These are phyloP conservation scores for Voacanga thouarsii DNA, from an alignment of 257 asterid species.

Conservation along the genomic window DNA sequence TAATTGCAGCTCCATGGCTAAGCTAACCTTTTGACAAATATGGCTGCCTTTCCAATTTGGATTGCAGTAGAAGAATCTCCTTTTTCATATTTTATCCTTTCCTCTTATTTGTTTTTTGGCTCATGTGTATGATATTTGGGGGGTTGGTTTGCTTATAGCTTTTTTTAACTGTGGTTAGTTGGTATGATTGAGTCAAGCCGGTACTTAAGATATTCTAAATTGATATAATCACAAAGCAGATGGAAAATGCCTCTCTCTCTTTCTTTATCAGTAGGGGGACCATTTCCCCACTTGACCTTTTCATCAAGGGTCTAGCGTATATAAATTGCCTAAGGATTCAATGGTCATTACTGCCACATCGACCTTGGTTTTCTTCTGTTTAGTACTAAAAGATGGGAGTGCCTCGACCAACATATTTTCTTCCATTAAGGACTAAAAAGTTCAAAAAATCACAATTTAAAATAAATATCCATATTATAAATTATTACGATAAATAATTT, in stretches of 20 bases:
- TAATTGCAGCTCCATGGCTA: neutral
- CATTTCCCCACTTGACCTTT: constrained; percentile 28
- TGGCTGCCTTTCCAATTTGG: constrained; percentile 35
- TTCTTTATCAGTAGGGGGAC: constrained; percentile 24
- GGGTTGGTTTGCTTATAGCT: neutral
- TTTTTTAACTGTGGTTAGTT: constrained; percentile 22
- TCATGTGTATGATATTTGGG: neutral
- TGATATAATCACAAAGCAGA: constrained; percentile 22
- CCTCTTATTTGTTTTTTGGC: neutral
- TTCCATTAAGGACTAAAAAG: too few relatives aligned
- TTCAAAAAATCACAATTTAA: too few relatives aligned
- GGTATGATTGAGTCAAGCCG: constrained; percentile 27
- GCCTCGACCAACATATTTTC: too few relatives aligned
- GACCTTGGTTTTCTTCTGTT: neutral
- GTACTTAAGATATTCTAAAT: constrained; percentile 23
- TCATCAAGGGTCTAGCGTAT: neutral
- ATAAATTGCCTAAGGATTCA: neutral
- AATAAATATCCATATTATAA: too few relatives aligned
- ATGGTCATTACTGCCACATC: constrained; percentile 8
- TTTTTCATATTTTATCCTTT: constrained; percentile 1
- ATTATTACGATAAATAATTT: too few relatives aligned
- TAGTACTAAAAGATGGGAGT: too few relatives aligned
- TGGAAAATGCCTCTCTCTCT: neutral
- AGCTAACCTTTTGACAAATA: constrained; percentile 30
- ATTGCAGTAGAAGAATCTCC: constrained; percentile 31